phyloP scores from a whole-genome alignment of 352 stramenopile species.

The Thalassiosira mediterranea region DNA sequence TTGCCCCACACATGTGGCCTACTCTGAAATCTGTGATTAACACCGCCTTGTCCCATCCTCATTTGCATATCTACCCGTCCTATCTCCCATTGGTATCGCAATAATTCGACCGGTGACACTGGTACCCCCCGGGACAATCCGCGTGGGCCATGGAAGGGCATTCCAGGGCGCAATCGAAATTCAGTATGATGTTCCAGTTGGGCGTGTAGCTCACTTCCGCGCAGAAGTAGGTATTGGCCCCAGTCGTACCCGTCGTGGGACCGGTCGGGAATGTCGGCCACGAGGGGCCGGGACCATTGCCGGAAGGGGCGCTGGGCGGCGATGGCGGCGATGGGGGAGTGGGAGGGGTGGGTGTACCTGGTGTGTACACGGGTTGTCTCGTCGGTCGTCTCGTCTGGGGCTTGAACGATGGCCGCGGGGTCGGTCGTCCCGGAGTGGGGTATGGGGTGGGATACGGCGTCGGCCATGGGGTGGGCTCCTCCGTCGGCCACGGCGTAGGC shows the following conservation, averaged over 20 bases:
- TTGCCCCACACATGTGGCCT: too few species aligned
- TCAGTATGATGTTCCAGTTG: slow-evolving; percentile 49
- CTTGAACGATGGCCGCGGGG: slow-evolving; percentile 5
- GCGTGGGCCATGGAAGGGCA: slow-evolving; percentile 31
- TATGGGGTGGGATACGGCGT: slow-evolving; percentile 1
- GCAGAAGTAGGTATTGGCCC: slow-evolving; percentile 43
- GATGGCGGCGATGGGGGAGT: too few species aligned
- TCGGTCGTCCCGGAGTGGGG: background rate
- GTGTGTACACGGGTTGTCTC: too few species aligned
- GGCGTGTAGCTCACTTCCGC: slow-evolving; percentile 28
- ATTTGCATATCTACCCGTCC: background rate
- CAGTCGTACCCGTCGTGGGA: background rate
- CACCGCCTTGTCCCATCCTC: too few species aligned
- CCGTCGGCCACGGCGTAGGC: background rate
- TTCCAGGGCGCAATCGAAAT: slow-evolving; percentile 36
- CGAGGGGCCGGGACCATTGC: background rate
- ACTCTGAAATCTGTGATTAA: too few species aligned
- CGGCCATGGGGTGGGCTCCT: background rate
- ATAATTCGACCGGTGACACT: slow-evolving; percentile 31
- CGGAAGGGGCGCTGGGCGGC: background rate
- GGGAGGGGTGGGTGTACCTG: too few species aligned
- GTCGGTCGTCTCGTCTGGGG: background rate
- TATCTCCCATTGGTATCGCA: slow-evolving; percentile 4
- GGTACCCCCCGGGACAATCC: slow-evolving; percentile 36
- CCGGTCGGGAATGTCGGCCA: background rate